phyloP scores from a whole-genome alignment of 257 asterid genomes.

The Nicotiana benthamiana region DNA sequence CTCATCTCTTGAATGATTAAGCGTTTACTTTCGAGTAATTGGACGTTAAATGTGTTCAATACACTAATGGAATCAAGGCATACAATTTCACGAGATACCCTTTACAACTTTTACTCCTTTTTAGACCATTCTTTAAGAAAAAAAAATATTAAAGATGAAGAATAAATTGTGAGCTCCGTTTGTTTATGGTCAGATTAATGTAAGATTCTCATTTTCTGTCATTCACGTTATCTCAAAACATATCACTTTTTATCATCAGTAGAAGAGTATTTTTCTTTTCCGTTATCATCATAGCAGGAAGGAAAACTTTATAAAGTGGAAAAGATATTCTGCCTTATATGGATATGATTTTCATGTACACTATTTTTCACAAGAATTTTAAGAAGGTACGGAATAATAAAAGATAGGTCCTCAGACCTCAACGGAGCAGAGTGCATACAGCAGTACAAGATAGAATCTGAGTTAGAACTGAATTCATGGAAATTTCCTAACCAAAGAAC shows the following conservation, averaged over 20 bases:
- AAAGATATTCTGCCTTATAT: constrained; percentile 4
- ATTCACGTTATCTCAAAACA: constrained; percentile 6
- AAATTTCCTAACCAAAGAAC: not conserved
- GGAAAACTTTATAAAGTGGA: not conserved
- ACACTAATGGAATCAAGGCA: not conserved
- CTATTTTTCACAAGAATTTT: not conserved
- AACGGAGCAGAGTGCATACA: not conserved
- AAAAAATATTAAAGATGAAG: not conserved
- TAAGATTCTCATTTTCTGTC: constrained; percentile 2
- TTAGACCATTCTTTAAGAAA: not conserved
- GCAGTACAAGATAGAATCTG: not conserved
- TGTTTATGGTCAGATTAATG: not conserved
- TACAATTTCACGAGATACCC: not conserved
- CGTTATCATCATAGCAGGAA: not conserved
- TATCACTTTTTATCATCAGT: constrained; percentile 4
- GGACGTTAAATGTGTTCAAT: not conserved
- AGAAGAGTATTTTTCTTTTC: constrained; percentile 1
- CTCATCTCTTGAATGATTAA: not conserved
- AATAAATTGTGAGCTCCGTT: constrained; percentile 7
- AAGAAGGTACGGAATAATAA: not conserved
- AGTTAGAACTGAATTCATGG: not conserved
- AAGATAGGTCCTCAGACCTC: not conserved
- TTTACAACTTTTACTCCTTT: not conserved
- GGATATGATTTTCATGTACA: not conserved
- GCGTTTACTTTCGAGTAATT: not conserved